phyloP scores from a whole-genome alignment of 495 filamentous ascomycete species.

The Hypomontagnella submonticulosa region DNA sequence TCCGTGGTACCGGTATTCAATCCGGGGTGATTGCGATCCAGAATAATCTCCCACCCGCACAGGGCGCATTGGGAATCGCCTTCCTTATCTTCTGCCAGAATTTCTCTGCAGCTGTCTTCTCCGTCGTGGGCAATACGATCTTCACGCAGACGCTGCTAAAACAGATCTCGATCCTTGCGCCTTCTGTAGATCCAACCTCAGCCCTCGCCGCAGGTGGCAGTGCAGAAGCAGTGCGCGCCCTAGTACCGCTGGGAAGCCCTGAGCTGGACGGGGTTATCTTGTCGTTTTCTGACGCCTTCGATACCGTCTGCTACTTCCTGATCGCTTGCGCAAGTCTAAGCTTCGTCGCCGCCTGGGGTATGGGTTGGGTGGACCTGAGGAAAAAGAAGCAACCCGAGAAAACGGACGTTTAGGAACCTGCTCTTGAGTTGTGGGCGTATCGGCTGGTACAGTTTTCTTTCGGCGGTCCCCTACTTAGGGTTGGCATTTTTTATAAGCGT shows the following conservation, averaged over 20 bases:
- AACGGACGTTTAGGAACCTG: slow-evolving; percentile 15
- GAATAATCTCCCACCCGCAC: slow-evolving; percentile 54
- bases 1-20: slow-evolving; percentile 63
- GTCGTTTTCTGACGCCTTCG: slow-evolving; percentile 57
- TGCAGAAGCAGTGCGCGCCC: slow-evolving; percentile 51
- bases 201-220: slow-evolving; percentile 54
- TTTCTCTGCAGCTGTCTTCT: slow-evolving; percentile 61
- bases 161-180: slow-evolving; percentile 50
- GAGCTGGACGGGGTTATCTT: slow-evolving; percentile 50
- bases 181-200: slow-evolving; percentile 51
- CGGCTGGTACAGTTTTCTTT: background rate
- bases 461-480: slow-evolving; percentile 6
- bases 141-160: slow-evolving; percentile 59
- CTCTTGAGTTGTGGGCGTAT: background rate
- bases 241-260: slow-evolving; percentile 53
- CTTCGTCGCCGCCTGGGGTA: slow-evolving; percentile 55
- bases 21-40: slow-evolving; percentile 66
- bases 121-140: slow-evolving; percentile 63
- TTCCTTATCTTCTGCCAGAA: slow-evolving; percentile 66
- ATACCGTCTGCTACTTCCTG: slow-evolving; percentile 56
- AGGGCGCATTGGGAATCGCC: slow-evolving; percentile 62
- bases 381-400: slow-evolving; percentile 53
- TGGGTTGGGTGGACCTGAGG: slow-evolving; percentile 65
- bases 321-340: slow-evolving; percentile 44
- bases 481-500: slow-evolving; percentile 1